Conservation (phyloP, 192 early-diverging fungal species). For the Phycomyces nitens region DNA sequence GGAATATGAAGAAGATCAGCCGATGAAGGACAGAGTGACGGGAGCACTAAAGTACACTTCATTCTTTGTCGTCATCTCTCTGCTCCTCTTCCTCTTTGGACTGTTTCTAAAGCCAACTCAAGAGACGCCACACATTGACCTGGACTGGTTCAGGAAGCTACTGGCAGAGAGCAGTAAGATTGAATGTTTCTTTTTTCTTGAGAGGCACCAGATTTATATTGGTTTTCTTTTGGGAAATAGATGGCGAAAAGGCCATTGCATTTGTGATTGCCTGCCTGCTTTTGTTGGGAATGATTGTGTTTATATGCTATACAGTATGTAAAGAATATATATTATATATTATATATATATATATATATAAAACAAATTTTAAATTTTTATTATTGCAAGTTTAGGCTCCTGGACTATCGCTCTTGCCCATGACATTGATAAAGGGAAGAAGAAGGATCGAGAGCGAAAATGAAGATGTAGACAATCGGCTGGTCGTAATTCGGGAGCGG, state of each 20-base stretch:
- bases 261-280: constrained; percentile 49
- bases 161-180: constrained; percentile 42
- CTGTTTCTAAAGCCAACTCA: constrained; percentile 44
- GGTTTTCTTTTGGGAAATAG: constrained; percentile 7
- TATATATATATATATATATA: not conserved
- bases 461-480: constrained; percentile 21
- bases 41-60: constrained; percentile 54
- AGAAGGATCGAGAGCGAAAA: constrained; percentile 20
- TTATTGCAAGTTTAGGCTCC: constrained; percentile 23
- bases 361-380: not conserved
- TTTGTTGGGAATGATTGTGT: constrained; percentile 49
- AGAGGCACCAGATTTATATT: not conserved
- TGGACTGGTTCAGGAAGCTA: constrained; percentile 51
- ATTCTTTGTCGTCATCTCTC: constrained; percentile 47
- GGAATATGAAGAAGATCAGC: constrained; percentile 42
- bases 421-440: constrained; percentile 32
- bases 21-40: constrained; percentile 29
- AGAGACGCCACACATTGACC: constrained; percentile 32
- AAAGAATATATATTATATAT: not conserved
- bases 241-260: constrained; percentile 39
- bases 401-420: constrained; percentile 28
- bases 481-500: constrained; percentile 13
- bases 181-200: too few relatives aligned
- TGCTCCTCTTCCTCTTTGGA: constrained; percentile 44
- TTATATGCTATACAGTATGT: constrained; percentile 54